Evolutionary conservation across 306 rosid genomes (phyloP).

Genomic region (Vigna mungo): DNA sequence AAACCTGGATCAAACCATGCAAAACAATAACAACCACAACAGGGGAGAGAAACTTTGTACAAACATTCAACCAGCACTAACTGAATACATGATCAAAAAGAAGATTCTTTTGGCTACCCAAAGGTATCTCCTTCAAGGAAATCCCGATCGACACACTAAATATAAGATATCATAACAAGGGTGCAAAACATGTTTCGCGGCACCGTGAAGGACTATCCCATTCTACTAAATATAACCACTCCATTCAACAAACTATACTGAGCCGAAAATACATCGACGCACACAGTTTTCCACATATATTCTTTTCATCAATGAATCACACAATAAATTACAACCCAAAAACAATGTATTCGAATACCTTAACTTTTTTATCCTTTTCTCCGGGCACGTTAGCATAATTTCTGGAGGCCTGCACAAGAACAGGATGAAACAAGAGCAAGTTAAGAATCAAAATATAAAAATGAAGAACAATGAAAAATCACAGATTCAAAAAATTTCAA

Average conservation of each 20-base stretch:
- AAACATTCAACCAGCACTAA: constrained; percentile 21
- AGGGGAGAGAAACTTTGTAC: neutral
- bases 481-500: neutral
- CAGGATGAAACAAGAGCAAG: constrained; percentile 17
- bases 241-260: neutral
- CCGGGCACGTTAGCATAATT: constrained; percentile 63
- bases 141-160: neutral
- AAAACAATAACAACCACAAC: neutral
- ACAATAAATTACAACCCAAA: constrained; percentile 25
- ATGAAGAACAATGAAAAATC: neutral
- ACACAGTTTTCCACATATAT: neutral
- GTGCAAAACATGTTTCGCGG: neutral
- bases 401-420: constrained; percentile 72
- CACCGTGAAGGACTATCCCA: neutral
- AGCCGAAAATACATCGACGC: neutral
- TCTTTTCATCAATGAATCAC: constrained; percentile 2
- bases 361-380: constrained; percentile 59
- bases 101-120: neutral
- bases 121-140: neutral
- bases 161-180: neutral
- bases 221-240: neutral
- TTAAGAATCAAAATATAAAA: constrained; percentile 23
- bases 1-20: constrained; percentile 4
- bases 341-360: constrained; percentile 57
- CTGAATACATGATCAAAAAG: neutral